phyloP scores from a whole-genome alignment of 2,329 filamentous ascomycete species.

The Lecanicillium sp. region DNA sequence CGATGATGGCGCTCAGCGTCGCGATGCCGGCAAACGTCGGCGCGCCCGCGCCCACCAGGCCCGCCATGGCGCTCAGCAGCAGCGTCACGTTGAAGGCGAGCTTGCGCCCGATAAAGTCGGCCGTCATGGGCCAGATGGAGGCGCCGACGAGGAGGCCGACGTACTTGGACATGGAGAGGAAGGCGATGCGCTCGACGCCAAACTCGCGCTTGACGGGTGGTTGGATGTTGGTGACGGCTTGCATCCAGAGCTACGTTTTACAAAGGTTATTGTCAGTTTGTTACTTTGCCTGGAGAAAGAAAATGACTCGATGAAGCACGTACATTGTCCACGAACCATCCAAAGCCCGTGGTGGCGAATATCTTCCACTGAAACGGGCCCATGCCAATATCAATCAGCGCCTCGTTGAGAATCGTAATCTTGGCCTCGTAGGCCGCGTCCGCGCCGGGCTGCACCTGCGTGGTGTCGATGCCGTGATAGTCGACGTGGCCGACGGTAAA shows the following conservation, averaged over 20 bases:
- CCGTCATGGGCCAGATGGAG: conserved; percentile 43
- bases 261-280: too few relatives aligned
- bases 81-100: conserved; percentile 55
- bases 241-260: conserved; percentile 17
- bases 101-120: conserved; percentile 49
- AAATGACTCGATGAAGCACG: neutral
- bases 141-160: conserved; percentile 19
- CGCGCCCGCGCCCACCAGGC: conserved; percentile 45
- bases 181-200: conserved; percentile 19
- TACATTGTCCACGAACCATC: conserved; percentile 18
- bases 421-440: conserved; percentile 14
- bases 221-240: conserved; percentile 20
- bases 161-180: conserved; percentile 22
- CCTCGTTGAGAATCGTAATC: conserved; percentile 16
- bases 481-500: neutral
- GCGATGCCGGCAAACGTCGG: conserved; percentile 49
- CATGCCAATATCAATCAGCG: conserved; percentile 17
- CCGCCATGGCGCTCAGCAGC: conserved; percentile 48
- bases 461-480: conserved; percentile 15
- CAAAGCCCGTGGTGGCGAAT: conserved; percentile 16
- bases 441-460: conserved; percentile 7
- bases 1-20: conserved; percentile 41
- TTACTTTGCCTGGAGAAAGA: too few relatives aligned
- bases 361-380: conserved; percentile 13
- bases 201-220: conserved; percentile 22